These are phyloP conservation scores for Trypanosomatidae sp. DNA, from an alignment of 208 protist genomes.

Conservation along the genomic window DNA sequence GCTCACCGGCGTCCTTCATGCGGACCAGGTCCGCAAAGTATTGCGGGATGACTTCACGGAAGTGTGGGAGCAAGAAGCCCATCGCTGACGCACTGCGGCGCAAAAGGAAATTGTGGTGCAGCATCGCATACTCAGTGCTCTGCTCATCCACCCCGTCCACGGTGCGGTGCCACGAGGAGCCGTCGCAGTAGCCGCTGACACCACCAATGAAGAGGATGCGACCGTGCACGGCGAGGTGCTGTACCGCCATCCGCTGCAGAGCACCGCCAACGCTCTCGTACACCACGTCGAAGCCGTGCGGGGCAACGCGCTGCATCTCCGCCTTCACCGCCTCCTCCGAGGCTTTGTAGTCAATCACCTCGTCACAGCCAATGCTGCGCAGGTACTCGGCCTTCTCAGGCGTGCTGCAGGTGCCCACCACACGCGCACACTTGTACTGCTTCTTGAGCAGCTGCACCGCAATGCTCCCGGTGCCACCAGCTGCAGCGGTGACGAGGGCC, in stretches of 20 bases:
- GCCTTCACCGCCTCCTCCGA: constrained; percentile 27
- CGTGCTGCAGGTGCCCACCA: constrained; percentile 63
- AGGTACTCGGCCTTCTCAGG: constrained; percentile 53
- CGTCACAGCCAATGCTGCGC: constrained; percentile 42
- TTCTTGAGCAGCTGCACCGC: constrained; percentile 65
- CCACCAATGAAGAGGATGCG: constrained; percentile 44
- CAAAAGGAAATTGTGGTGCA: constrained; percentile 14
- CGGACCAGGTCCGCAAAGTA: constrained; percentile 33
- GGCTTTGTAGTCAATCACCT: constrained; percentile 44
- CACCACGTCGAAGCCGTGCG: constrained; percentile 46
- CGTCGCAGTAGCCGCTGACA: constrained; percentile 38
- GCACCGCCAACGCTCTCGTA: constrained; percentile 56
- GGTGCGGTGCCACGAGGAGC: constrained; percentile 19
- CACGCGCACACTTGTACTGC: constrained; percentile 35
- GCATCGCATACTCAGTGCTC: constrained; percentile 6
- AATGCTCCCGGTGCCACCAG: constrained; percentile 54
- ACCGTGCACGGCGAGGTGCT: no score
- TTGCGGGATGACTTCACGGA: constrained; percentile 18
- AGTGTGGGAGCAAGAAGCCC: constrained; percentile 36
- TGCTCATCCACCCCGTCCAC: constrained; percentile 5
- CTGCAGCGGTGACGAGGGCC: constrained; percentile 56
- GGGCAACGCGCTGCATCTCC: constrained; percentile 28
- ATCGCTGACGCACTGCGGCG: constrained; percentile 23
- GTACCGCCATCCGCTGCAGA: constrained; percentile 29
- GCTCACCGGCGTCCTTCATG: constrained; percentile 13